These are phyloP conservation scores for Colletotrichum aenigma DNA, from an alignment of 2,329 filamentous ascomycete species.

Conservation along the genomic window DNA sequence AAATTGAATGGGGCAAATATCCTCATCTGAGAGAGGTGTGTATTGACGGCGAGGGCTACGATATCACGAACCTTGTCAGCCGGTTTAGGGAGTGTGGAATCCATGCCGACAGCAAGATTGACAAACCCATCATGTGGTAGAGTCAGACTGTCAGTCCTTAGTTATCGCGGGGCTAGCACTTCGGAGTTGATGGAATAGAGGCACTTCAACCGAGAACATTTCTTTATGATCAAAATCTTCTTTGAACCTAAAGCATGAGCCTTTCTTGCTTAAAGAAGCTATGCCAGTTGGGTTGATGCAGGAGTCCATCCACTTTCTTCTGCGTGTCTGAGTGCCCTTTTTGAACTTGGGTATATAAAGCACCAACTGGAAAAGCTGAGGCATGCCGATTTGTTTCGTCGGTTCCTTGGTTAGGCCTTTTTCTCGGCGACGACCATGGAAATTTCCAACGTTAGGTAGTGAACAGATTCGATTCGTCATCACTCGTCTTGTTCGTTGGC, in stretches of 20 bases:
- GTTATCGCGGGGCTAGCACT: too few relatives aligned
- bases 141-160: neutral
- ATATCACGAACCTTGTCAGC: neutral
- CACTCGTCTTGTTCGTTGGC: neutral
- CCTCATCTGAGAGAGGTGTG: neutral
- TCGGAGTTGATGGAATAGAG: too few relatives aligned
- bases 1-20: neutral
- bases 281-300: neutral
- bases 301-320: neutral
- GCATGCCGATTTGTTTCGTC: neutral
- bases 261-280: neutral
- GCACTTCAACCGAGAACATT: neutral
- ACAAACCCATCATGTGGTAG: neutral
- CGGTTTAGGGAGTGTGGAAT: neutral
- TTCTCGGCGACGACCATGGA: neutral
- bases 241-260: neutral
- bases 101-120: neutral
- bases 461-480: neutral
- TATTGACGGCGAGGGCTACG: neutral
- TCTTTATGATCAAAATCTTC: neutral
- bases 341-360: neutral
- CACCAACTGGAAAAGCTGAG: neutral
- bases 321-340: neutral
- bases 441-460: neutral
- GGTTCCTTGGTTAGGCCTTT: neutral